Base-by-base conservation (phyloP, 225 moss, liverwort and hornwort species). In the Marchantia polymorpha region DNA sequence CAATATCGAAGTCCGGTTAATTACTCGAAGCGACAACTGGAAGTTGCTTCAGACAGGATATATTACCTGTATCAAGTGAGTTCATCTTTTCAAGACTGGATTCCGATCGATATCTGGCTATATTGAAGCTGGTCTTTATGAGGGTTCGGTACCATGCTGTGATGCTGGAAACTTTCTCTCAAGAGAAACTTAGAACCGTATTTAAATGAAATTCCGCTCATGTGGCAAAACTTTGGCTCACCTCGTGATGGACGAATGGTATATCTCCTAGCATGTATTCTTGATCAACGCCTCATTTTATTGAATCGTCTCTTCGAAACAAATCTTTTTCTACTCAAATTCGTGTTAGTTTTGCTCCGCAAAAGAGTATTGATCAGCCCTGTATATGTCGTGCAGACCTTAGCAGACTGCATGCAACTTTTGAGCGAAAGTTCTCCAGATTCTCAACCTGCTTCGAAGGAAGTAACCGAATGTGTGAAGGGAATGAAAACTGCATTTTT, bases 1-100 rank as follows among this genome's bases (percentile, higher is more conserved):
- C 99, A 99, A 52, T 99, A 99, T 84, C 89, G 99, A 81, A 85
- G 93, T 64, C 91, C 95, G 52, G 90, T 99, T 76, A 99, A 93
- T 73, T 99, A 93, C 78, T 95, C 95, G 76, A 93, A 88, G 77
- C 87, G 89, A 56, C 99, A 99, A 73, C 83, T 99, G 51, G 99
- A 99, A 76, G 75, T 89, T 71, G 87, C 99, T 52, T 93, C 95
- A 52, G 95, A 95, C 76, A 92, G 99, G 72, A 82, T 93, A 11
- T 99, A 88, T 89, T 99, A 99, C 81, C 76, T 99, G 58, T 99
- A 89, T 77, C 95, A 95, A 87, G 95, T 99, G 87, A 25, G 82
- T 70, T 16, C 51, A 14, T 76, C n/a, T 53, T 69, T 20, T 19
- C 17, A 0, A 69, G 47, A 20, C 20, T 13, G 20, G 13, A 58